phyloP scores from a whole-genome alignment of 2,329 filamentous ascomycete genomes.

The Diaporthe longicolla region DNA sequence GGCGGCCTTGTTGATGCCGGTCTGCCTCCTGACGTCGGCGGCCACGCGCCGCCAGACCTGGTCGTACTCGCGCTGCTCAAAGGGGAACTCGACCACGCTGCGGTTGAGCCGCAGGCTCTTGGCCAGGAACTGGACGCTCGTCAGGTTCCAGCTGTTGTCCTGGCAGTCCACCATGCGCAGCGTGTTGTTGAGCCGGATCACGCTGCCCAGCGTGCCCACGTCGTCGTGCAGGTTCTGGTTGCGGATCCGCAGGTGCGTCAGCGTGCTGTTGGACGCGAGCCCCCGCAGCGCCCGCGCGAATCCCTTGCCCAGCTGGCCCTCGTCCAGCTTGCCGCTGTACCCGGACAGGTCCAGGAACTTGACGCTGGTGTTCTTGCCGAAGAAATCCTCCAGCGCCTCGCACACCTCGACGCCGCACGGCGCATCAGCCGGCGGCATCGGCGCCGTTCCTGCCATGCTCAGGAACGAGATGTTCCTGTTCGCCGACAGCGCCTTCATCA shows the following conservation, averaged over 20 bases:
- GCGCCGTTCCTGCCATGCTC: constrained; percentile 68
- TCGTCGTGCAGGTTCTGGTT: constrained; percentile 70
- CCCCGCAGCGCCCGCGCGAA: constrained; percentile 63
- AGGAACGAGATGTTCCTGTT: constrained; percentile 66
- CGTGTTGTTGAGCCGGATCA: constrained; percentile 63
- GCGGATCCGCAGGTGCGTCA: constrained; percentile 66
- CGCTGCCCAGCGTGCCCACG: constrained; percentile 64
- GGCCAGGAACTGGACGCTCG: constrained; percentile 63
- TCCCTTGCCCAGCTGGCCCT: constrained; percentile 67
- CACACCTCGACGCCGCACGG: constrained; percentile 61
- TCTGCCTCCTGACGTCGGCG: constrained; percentile 44
- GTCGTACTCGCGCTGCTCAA: constrained; percentile 48
- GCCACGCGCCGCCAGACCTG: constrained; percentile 46
- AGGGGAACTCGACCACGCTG: constrained; percentile 60
- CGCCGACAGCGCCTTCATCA: constrained; percentile 64
- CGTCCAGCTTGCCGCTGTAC: constrained; percentile 70
- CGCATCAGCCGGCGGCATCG: constrained; percentile 52
- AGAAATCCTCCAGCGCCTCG: constrained; percentile 63
- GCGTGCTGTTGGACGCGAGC: constrained; percentile 49
- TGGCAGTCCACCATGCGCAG: constrained; percentile 68
- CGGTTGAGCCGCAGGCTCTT: constrained; percentile 59
- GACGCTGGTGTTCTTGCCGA: constrained; percentile 65
- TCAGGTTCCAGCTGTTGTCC: constrained; percentile 68
- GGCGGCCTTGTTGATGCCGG: constrained; percentile 40
- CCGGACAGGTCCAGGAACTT: constrained; percentile 70